Base-by-base conservation (phyloP, 371 early-diverging fungal genomes). In the Dipsacomyces acuminosporus region DNA sequence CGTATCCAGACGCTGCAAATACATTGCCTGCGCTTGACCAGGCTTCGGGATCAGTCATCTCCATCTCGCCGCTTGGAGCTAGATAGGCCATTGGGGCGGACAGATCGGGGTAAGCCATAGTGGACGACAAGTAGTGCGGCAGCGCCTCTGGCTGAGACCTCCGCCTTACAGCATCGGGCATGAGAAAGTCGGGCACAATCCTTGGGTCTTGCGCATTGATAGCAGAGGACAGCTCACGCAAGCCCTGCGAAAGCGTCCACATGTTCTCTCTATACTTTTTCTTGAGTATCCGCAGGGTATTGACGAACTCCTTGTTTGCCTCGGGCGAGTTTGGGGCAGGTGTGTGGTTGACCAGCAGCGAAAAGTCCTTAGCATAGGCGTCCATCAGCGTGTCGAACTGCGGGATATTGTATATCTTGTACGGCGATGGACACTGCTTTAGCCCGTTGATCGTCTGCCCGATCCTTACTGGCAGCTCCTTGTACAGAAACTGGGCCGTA, bases 391-490 rank as follows among this genome's bases (percentile, higher is more conserved):
- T 56, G 43, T 58, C 53, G 30, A 80, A 78, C 33, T 63, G 59
- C 56, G 75, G 59, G 73, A 81, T 54, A 66, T 74, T 54, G 45
- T 63, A 48, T 50, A 77, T 59, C 30, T 72, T 69, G 64, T 74
- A 63, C 8, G 76, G 77, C 38, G 76, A 66, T 41, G 64, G 56
- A 30, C 63, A 71, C 7, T 75, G 64, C 55, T 73, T 70, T 34
- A 81, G 73, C 47, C 79, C 76, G 30, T 77, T 76, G 20, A 85
- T 65, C 8, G 82, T 77, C 54, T 87, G 86, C 15, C 82, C 80
- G 22, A 82, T 78, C 38, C 88, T 77, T 26, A 86, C 75, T 13
- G 88, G 86, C 46, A 87, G 54, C 59, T 87, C 88, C 47, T 76
- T 76, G 48, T 82, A 78, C 51, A 87, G 62, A 51, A 87, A 87